Evolutionary conservation across 2,329 filamentous ascomycete genomes (phyloP).

Genomic region (Fusarium penzigii): DNA sequence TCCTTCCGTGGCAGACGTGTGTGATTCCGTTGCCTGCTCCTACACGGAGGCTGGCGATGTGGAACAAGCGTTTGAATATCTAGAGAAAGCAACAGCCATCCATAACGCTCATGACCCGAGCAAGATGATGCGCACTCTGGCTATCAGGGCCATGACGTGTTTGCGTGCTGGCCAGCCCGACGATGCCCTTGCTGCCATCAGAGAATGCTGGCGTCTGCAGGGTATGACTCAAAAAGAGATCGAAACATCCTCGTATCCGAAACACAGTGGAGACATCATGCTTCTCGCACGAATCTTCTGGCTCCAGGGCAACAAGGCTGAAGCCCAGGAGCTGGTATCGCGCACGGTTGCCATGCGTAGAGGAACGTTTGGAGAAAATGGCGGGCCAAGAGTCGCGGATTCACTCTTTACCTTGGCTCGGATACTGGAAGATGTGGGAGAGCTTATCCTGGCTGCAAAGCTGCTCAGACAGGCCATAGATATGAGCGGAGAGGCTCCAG

Average conservation of each 20-base stretch:
- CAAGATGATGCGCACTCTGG: conserved; percentile 2
- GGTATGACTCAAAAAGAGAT: conserved; percentile 2
- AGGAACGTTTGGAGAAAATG: conserved; percentile 1
- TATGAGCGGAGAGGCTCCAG: conserved; percentile 1
- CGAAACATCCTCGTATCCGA: conserved; percentile 1
- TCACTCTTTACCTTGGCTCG: conserved; percentile 1
- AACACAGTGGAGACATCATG: conserved; percentile 4
- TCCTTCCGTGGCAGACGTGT: conserved; percentile 3
- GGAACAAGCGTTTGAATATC: conserved; percentile 2
- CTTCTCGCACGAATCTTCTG: conserved; percentile 3
- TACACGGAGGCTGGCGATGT: conserved; percentile 5
- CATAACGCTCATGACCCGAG: conserved; percentile 2
- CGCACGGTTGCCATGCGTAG: neutral
- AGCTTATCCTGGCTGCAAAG: conserved; percentile 1
- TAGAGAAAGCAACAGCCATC: conserved; percentile 2
- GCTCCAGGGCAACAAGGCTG: neutral
- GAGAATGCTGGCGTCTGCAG: conserved; percentile 3
- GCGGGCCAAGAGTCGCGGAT: conserved; percentile 1
- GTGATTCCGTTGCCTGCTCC: conserved; percentile 1
- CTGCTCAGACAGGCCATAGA: neutral
- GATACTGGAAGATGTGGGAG: neutral
- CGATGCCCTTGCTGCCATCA: conserved; percentile 1
- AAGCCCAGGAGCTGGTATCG: neutral
- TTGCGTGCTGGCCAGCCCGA: conserved; percentile 1
- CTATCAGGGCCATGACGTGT: conserved; percentile 1